A percentile compares a stretch with the other conserved stretches of the same genome.
These are phyloP conservation scores for Nakaseomyces kungkrabaensis DNA, from an alignment of 1,139 yeast species.

Conservation along the genomic window DNA sequence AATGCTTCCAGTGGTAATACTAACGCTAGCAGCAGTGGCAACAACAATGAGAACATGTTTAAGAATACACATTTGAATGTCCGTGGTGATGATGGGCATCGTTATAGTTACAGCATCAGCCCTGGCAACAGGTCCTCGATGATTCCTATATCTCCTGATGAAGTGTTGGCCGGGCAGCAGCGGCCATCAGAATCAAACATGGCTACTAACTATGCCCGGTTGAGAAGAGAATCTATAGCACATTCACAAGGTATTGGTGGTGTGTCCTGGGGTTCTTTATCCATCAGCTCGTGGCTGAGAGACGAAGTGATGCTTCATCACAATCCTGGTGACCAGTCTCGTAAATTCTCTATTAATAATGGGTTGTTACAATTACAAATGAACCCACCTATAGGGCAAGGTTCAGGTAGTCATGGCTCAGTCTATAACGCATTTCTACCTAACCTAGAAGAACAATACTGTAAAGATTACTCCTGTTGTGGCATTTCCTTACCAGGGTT, in stretches of 20 bases:
- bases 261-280: conserved; percentile 93
- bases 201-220: conserved; percentile 33
- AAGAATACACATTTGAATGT: conserved; percentile 4
- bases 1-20: background rate
- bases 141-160: background rate
- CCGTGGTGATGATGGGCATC: conserved; percentile 1
- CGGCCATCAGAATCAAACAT: background rate
- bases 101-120: conserved; percentile 1
- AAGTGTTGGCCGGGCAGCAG: background rate
- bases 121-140: background rate
- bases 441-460: conserved; percentile 86
- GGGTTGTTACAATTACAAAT: background rate
- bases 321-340: background rate
- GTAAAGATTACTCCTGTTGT: conserved; percentile 94
- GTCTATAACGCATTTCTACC: conserved; percentile 52
- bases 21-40: background rate
- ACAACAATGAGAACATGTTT: background rate
- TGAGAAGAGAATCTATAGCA: conserved; percentile 82
- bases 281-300: conserved; percentile 91
- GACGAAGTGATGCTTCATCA: conserved; percentile 61
- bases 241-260: conserved; percentile 98
- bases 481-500: conserved; percentile 85
- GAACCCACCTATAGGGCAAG: conserved; percentile 19
- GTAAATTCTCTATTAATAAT: conserved; percentile 1
- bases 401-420: conserved; percentile 30